phyloP scores from a whole-genome alignment of 805 yeast genomes.

The Kodamaea neixiangensis region DNA sequence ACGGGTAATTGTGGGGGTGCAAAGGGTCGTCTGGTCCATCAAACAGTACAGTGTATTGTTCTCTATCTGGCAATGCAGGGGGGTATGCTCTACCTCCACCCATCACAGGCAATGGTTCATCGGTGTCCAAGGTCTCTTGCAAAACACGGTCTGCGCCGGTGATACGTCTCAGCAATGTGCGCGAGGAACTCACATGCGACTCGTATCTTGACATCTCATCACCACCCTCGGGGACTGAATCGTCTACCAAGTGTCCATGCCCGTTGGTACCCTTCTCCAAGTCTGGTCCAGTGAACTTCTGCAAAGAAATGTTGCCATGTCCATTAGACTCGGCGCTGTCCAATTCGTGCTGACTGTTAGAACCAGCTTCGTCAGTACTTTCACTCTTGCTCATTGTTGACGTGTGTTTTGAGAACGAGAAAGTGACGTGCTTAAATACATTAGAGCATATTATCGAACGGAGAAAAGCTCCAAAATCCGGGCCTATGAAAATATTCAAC shows the following conservation, averaged over 20 bases:
- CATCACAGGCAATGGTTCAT: slow-evolving; percentile 48
- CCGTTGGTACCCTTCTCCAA: slow-evolving; percentile 7
- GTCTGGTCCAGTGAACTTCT: slow-evolving; percentile 14
- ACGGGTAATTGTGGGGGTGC: slow-evolving; percentile 72
- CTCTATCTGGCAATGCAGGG: slow-evolving; percentile 55
- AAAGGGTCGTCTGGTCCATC: slow-evolving; percentile 79
- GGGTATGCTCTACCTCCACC: slow-evolving; percentile 69
- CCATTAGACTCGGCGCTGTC: not conserved
- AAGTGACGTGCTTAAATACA: too few species aligned
- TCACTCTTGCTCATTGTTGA: not conserved
- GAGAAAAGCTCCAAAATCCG: too few species aligned
- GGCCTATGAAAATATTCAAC: too few species aligned
- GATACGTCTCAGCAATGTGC: slow-evolving; percentile 19
- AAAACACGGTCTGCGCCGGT: slow-evolving; percentile 22
- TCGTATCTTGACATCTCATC: slow-evolving; percentile 28
- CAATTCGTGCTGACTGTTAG: not conserved
- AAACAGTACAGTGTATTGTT: slow-evolving; percentile 63
- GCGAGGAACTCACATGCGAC: slow-evolving; percentile 21
- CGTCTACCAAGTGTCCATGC: slow-evolving; percentile 6
- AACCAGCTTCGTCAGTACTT: not conserved
- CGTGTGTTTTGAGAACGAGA: not conserved
- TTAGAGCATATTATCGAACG: too few species aligned
- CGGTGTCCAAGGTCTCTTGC: slow-evolving; percentile 20
- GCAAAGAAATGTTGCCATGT: slow-evolving; percentile 10
- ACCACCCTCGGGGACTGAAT: slow-evolving; percentile 15